Conservation (phyloP, 129 eudicot species). For the Sambucus nigra region DNA sequence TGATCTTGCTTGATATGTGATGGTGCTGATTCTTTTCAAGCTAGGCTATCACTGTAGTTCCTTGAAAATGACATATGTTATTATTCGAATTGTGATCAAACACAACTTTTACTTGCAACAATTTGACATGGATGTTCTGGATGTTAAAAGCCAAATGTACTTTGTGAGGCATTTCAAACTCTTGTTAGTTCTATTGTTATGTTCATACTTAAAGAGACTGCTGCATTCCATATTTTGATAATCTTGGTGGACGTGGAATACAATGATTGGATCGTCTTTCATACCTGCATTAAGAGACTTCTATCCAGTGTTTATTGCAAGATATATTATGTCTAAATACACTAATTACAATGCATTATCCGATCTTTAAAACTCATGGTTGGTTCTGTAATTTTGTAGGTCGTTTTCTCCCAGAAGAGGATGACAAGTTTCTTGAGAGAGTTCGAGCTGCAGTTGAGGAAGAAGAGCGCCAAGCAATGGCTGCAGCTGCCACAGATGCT, state of each 20-base stretch:
- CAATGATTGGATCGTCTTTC: too few species aligned
- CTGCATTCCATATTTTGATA: neutral
- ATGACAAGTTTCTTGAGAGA: conserved; percentile 85
- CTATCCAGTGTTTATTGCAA: too few species aligned
- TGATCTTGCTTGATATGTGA: neutral
- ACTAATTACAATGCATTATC: too few species aligned
- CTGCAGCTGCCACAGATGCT: conserved; percentile 79
- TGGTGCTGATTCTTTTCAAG: too few species aligned
- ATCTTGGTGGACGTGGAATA: neutral
- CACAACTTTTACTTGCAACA: too few species aligned
- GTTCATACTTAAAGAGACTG: too few species aligned
- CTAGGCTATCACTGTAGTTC: neutral
- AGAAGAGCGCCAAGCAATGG: conserved; percentile 83
- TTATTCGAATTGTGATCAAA: neutral
- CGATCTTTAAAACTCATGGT: neutral
- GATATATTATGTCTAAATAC: too few species aligned
- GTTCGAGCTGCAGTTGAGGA: conserved; percentile 95
- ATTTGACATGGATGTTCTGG: too few species aligned
- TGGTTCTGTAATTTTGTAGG: conserved; percentile 41
- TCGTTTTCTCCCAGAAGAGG: conserved; percentile 93
- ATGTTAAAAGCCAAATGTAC: too few species aligned
- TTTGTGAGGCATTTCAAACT: neutral
- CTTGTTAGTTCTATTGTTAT: too few species aligned
- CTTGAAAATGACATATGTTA: neutral
- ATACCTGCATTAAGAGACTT: too few species aligned